Evolutionary conservation across 768 basidiomycete genomes (phyloP).

Genomic region (Mycena metata): DNA sequence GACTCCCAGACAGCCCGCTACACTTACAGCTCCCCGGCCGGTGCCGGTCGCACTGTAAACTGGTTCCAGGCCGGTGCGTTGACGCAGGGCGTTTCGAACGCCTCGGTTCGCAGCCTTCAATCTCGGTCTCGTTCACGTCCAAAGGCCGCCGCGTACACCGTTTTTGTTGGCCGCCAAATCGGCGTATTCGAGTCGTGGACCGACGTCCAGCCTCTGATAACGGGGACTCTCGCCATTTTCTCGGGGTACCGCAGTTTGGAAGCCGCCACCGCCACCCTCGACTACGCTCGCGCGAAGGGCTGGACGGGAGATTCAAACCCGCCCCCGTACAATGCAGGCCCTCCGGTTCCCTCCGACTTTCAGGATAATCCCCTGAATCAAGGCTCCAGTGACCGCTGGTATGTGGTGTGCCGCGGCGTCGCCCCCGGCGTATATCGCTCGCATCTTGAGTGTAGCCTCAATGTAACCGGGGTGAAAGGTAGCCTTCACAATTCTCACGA

Average conservation of each 20-base stretch:
- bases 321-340: not conserved
- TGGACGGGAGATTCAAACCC: not conserved
- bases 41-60: too few relatives aligned
- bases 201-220: not conserved
- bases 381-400: not conserved
- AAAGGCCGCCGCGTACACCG: not conserved
- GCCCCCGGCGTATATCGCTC: constrained; percentile 16
- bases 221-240: not conserved
- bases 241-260: not conserved
- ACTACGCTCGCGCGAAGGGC: not conserved
- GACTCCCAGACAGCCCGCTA: too few relatives aligned
- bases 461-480: not conserved
- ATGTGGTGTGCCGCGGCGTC: constrained; percentile 2
- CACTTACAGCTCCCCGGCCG: too few relatives aligned
- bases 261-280: not conserved
- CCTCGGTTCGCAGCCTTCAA: not conserved
- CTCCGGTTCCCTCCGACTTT: not conserved
- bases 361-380: constrained; percentile 10
- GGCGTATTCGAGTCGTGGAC: not conserved
- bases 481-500: not conserved
- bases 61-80: constrained; percentile 9
- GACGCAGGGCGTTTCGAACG: not conserved
- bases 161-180: constrained; percentile 15
- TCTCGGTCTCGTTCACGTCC: too few relatives aligned
- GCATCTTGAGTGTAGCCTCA: constrained; percentile 8